Evolutionary conservation across 805 yeast genomes (phyloP), one percentile per base, ranked within the genome.

Genomic region (Wickerhamia fluorescens): DNA sequence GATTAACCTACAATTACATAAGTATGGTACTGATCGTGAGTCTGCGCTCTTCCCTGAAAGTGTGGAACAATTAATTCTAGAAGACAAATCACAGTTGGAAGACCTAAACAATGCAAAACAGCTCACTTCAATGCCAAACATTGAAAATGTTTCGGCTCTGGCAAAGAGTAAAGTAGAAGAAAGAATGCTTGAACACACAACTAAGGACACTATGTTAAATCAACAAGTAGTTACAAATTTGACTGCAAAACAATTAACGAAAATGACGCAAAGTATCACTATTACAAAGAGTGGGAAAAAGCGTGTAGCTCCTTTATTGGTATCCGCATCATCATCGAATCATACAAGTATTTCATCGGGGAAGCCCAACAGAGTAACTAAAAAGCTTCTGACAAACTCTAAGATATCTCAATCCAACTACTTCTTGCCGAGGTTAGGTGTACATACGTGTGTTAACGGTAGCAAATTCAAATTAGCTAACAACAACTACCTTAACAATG

Each of bases 11-110:
- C 81, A 84, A 34, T 65, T 89, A 33, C 77, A 81, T 41, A 68
- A 86, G 41, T 89, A 82, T 49, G 97, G 98, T 37, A 87, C 83
- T 3, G 94, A 84, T 37, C 71, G 87, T 33, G 96, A 88, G 40
- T 72, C 83, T 6, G 65, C 81, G 60, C 78, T 79, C 13, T 82
- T 86, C 43, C 95, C 96, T 0, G 97, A 89, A 47, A 79, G 92
- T 52, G 71, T 79, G 1, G 80, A 75, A 30, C 96, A 88, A 53
- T 61, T 89, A 32, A 50, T 59, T 4, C 57, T 89, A 14, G 96
- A 87, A 41, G 85, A 78, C 21, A n/a, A n/a, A n/a, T n/a, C n/a
- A n/a, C n/a, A n/a, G n/a, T n/a, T n/a, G n/a, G n/a, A n/a, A n/a
- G n/a, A n/a, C n/a, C n/a, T n/a, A n/a, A n/a, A n/a, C n/a, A 64